A percentile compares a stretch with the other conserved stretches of the same genome.
phyloP scores from a whole-genome alignment of 805 yeast species.

The Kluyveromyces nonfermentans region DNA sequence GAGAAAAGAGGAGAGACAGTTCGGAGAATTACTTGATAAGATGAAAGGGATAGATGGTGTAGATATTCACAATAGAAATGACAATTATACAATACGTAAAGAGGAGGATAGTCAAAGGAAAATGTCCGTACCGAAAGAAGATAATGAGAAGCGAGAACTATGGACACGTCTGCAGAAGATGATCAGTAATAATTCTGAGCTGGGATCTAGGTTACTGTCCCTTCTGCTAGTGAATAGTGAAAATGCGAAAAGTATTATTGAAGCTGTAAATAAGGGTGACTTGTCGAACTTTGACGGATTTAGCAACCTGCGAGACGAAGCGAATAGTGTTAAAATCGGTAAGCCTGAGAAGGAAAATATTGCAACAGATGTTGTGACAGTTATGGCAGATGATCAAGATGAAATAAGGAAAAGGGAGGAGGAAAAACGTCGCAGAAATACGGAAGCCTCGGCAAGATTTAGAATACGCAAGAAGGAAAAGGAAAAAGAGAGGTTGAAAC shows the following conservation, averaged over 20 bases:
- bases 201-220: constrained; percentile 24
- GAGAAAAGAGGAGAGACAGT: background rate
- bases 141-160: constrained; percentile 3
- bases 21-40: background rate
- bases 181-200: constrained; percentile 21
- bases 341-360: background rate
- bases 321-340: background rate
- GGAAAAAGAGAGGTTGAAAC: constrained; percentile 15
- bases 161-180: constrained; percentile 16
- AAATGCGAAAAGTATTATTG: constrained; percentile 23
- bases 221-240: constrained; percentile 24
- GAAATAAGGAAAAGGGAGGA: constrained; percentile 18
- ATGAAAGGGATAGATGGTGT: background rate
- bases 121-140: background rate
- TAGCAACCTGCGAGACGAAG: background rate
- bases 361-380: background rate
- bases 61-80: background rate
- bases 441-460: constrained; percentile 92
- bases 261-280: constrained; percentile 19
- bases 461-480: constrained; percentile 40
- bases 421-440: constrained; percentile 78
- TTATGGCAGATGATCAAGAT: background rate
- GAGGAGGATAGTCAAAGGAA: background rate
- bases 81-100: background rate
- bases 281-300: constrained; percentile 4